These are phyloP conservation scores for Botryotinia narcissicola DNA, from an alignment of 2,329 filamentous ascomycete genomes.

Conservation along the genomic window DNA sequence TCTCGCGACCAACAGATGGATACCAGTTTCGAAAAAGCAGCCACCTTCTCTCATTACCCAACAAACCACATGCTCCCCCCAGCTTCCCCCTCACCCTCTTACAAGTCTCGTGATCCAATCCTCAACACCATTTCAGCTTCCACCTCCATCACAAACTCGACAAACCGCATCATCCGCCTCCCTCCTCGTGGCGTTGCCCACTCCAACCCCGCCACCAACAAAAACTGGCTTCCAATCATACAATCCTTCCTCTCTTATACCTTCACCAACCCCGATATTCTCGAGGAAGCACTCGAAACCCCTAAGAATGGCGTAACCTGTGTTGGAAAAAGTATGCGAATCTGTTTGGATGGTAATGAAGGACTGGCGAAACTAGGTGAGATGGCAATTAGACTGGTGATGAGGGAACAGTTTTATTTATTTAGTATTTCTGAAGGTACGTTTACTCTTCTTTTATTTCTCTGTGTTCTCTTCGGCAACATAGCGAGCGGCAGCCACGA, in stretches of 20 bases:
- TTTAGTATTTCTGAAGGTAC: slow-evolving; percentile 24
- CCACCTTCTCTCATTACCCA: neutral
- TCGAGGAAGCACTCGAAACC: slow-evolving; percentile 31
- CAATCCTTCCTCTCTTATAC: slow-evolving; percentile 25
- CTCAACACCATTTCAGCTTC: neutral
- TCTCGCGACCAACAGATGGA: neutral
- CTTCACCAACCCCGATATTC: slow-evolving; percentile 26
- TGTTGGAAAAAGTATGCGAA: slow-evolving; percentile 23
- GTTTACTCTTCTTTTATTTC: neutral
- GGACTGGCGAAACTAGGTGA: slow-evolving; percentile 27
- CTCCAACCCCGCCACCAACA: neutral
- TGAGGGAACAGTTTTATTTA: slow-evolving; percentile 28
- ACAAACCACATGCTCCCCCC: neutral
- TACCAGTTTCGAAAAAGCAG: neutral
- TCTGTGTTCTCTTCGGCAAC: neutral
- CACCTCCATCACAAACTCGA: neutral
- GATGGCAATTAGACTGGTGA: slow-evolving; percentile 24
- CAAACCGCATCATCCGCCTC: neutral
- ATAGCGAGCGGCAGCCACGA: neutral
- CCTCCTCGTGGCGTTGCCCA: neutral
- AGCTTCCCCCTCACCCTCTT: neutral
- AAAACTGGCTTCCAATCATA: slow-evolving; percentile 19
- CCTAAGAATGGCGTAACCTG: slow-evolving; percentile 24
- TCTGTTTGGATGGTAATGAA: slow-evolving; percentile 26
- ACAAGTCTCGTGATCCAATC: neutral